A percentile compares a stretch with the other conserved stretches of the same genome.
Conservation (phyloP, 306 rosid species). For the Castanopsis chinensis region DNA sequence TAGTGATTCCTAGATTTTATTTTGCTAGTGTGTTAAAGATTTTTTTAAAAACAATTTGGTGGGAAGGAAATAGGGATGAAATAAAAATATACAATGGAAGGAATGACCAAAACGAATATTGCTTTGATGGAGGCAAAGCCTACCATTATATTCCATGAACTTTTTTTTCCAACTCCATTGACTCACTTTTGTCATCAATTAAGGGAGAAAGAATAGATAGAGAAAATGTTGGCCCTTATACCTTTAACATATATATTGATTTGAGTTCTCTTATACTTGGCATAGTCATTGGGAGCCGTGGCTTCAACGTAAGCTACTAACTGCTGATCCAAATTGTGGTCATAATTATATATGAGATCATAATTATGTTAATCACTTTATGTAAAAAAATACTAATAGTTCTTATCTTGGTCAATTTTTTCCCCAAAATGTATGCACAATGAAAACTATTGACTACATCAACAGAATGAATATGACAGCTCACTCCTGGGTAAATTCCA, state of each 20-base stretch:
- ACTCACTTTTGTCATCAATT: neutral
- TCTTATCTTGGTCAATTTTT: neutral
- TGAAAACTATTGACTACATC: constrained; percentile 15
- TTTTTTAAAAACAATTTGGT: neutral
- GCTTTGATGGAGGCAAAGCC: neutral
- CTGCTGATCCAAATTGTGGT: neutral
- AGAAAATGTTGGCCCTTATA: no score
- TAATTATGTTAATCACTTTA: neutral
- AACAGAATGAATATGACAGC: constrained; percentile 55
- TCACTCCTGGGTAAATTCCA: constrained; percentile 96
- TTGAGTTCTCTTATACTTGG: neutral
- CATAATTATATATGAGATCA: neutral
- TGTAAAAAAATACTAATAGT: neutral
- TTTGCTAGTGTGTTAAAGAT: neutral
- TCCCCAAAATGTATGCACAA: neutral
- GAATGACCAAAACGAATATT: neutral
- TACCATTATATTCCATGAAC: neutral
- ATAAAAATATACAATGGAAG: neutral
- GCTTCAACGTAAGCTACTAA: neutral
- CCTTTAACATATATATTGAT: neutral
- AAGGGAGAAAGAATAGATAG: neutral
- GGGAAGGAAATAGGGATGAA: neutral
- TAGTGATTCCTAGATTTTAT: no score
- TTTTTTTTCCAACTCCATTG: neutral
- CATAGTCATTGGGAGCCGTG: neutral